Percentiles rank a stretch among this genome's conserved stretches.
phyloP scores from a whole-genome alignment of 768 basidiomycete species.

The Psilocybe subaeruginosa region DNA sequence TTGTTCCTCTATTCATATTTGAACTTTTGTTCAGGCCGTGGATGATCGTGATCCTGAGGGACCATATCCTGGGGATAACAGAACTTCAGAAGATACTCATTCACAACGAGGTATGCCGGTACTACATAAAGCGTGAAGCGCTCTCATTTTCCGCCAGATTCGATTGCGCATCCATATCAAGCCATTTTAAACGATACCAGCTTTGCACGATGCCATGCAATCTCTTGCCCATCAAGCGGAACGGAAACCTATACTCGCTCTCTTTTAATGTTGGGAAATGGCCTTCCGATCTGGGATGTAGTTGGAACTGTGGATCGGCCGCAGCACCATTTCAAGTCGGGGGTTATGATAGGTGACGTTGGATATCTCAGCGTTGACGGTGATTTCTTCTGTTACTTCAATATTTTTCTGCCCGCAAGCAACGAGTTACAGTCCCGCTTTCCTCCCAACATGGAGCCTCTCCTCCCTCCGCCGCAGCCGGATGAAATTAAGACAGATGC shows the following conservation, averaged over 20 bases:
- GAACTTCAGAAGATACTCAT: too few relatives aligned
- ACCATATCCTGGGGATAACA: too few relatives aligned
- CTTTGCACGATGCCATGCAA: neutral
- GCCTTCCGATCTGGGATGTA: constrained; percentile 12
- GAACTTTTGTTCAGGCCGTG: too few relatives aligned
- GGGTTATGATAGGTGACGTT: constrained; percentile 20
- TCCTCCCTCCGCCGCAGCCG: neutral
- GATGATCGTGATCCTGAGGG: too few relatives aligned
- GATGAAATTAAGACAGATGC: neutral
- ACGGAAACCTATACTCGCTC: constrained; percentile 11
- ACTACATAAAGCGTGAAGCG: too few relatives aligned
- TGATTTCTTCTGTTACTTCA: constrained; percentile 17
- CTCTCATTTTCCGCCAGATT: neutral
- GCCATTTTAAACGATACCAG: neutral
- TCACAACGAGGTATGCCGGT: too few relatives aligned
- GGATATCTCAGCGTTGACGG: constrained; percentile 9
- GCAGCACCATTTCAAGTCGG: constrained; percentile 6
- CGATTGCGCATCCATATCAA: neutral
- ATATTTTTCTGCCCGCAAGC: constrained; percentile 10
- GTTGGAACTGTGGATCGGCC: constrained; percentile 6
- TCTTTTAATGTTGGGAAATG: constrained; percentile 7
- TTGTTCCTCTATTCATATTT: too few relatives aligned
- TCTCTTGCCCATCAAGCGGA: neutral
- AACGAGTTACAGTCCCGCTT: neutral
- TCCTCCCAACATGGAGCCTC: neutral